Base-by-base conservation (phyloP, 441 rosid species). In the Erysimum cheiri region DNA sequence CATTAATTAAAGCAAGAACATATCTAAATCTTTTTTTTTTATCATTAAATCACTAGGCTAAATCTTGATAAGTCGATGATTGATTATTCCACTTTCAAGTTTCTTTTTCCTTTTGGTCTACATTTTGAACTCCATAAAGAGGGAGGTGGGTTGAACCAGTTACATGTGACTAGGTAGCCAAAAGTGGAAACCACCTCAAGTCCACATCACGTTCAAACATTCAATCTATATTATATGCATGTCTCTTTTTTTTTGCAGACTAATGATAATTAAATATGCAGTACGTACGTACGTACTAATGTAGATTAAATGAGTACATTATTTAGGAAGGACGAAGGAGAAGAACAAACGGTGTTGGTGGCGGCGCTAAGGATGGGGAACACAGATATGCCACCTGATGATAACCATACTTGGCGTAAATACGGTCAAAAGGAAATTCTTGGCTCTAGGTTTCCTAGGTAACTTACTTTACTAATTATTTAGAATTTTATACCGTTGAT, bases 361-460 rank as follows among this genome's bases (percentile, higher is more conserved):
- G 72, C 92, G 0, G 92, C 94, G 1, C 85, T 92, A 4, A 81
- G 67, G 19, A 73, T 76, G 15, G 98, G 97, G 48, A 91, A 93
- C 37, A 78, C 78, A 2, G 92, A 88, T 40, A 60, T 88, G 37
- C 96, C 94, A 3, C 97, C 97, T 3, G 98, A 91, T 15, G 98
- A 93, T 69, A 88, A 87, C 54, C 85, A 65, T 73, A 84, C 93
- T 33, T 93, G 98, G 97, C 83, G 96, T 65, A 93, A 93, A 76
- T 93, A 93, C 29, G 98, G 98, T 1, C 98, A 93, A 68, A 93
- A 93, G 70, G 97, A 93, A 67, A 93, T 93, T 41, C 78, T 91
- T 22, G 88, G 84, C 12, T 86, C 97, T 1, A 84, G 2, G 53
- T 86, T 59, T 43, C 97, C 97, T 8, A 85, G 98, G 98, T 93